phyloP scores from a whole-genome alignment of 2,329 filamentous ascomycete species.

The Fusarium sp. region DNA sequence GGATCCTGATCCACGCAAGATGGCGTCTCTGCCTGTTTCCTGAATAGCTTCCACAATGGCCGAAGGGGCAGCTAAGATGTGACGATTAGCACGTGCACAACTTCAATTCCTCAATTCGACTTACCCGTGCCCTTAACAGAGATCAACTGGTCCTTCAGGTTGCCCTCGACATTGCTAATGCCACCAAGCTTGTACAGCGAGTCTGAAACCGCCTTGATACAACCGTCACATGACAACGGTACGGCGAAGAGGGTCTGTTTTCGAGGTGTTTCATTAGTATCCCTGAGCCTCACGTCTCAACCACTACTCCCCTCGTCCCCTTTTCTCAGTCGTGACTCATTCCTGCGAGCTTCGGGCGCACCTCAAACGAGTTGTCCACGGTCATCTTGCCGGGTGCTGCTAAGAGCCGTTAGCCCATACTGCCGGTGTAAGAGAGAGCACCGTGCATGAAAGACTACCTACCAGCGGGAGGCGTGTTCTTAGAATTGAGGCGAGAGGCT shows the following conservation, averaged over 20 bases:
- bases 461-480: conserved; percentile 40
- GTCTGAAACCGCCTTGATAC: conserved; percentile 86
- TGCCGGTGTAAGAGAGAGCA: conserved; percentile 42
- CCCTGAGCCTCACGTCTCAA: conserved; percentile 26
- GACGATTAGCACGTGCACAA: conserved; percentile 19
- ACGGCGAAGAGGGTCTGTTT: conserved; percentile 91
- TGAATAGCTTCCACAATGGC: conserved; percentile 91
- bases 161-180: conserved; percentile 84
- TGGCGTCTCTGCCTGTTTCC: conserved; percentile 90
- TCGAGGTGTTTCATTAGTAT: conserved; percentile 52
- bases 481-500: conserved; percentile 35
- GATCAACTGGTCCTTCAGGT: conserved; percentile 85
- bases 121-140: conserved; percentile 85
- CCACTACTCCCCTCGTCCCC: conserved; percentile 39
- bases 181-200: conserved; percentile 82
- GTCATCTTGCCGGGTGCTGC: conserved; percentile 54
- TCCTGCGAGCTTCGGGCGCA: conserved; percentile 46
- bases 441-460: conserved; percentile 26
- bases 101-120: conserved; percentile 28
- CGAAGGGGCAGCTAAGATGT: conserved; percentile 78
- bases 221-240: conserved; percentile 89
- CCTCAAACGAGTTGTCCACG: conserved; percentile 60
- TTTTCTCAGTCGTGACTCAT: conserved; percentile 39
- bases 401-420: conserved; percentile 36
- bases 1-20: conserved; percentile 87